Evolutionary conservation across 257 asterid species (phyloP).

Genomic region (Petrea volubilis): DNA sequence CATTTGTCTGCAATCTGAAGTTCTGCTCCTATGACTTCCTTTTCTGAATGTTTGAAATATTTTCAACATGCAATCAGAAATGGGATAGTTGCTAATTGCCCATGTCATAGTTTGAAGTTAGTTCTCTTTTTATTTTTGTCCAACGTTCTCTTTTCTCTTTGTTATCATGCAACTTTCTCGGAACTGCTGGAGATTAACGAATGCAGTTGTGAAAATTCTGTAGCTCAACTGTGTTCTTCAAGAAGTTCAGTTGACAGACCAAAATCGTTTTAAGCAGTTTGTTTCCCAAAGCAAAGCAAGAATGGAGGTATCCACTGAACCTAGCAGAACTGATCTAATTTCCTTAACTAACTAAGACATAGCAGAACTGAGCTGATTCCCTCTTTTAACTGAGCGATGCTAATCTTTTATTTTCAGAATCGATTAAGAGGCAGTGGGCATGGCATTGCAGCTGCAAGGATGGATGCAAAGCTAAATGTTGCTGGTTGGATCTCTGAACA

Average conservation of each 20-base stretch:
- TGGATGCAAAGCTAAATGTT: constrained; percentile 95
- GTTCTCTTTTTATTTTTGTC: too few relatives aligned
- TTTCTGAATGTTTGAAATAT: not conserved
- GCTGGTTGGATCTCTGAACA: constrained; percentile 98
- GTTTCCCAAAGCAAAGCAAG: constrained; percentile 97
- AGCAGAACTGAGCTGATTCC: not conserved
- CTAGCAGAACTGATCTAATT: not conserved
- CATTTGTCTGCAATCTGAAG: not conserved
- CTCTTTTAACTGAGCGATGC: constrained; percentile 18
- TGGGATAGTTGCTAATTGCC: not conserved
- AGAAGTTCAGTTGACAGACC: constrained; percentile 93
- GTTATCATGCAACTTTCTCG: not conserved
- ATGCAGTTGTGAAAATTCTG: constrained; percentile 20
- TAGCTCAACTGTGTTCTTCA: constrained; percentile 85
- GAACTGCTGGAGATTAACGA: constrained; percentile 25
- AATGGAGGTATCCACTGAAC: constrained; percentile 76
- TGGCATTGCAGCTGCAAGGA: constrained; percentile 92
- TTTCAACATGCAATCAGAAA: constrained; percentile 1
- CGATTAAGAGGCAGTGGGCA: constrained; percentile 99
- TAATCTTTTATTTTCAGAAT: constrained; percentile 55
- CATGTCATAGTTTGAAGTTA: not conserved
- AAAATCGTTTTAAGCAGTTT: constrained; percentile 95
- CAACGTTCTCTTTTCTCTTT: not conserved
- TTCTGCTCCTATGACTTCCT: not conserved
- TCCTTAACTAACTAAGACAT: constrained; percentile 17